A percentile compares a stretch with the other conserved stretches of the same genome.
phyloP scores from a whole-genome alignment of 2,329 filamentous ascomycete genomes.

The Sclerotinia minor region DNA sequence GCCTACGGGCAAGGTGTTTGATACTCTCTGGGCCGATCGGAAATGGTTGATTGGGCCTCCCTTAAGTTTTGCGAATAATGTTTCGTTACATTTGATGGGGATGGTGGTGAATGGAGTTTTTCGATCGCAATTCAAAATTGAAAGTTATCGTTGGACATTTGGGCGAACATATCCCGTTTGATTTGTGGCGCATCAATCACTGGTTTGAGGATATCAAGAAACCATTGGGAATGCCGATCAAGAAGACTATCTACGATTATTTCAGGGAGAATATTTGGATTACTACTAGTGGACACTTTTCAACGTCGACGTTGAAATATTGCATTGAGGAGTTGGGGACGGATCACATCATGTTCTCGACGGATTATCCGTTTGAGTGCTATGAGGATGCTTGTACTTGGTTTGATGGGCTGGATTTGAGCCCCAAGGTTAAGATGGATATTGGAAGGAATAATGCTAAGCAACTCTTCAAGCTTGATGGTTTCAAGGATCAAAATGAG shows the following conservation, averaged over 20 bases:
- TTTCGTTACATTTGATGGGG: conserved; percentile 57
- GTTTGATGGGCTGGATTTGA: conserved; percentile 46
- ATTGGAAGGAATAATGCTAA: conserved; percentile 51
- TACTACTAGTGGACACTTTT: conserved; percentile 58
- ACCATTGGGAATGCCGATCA: conserved; percentile 43
- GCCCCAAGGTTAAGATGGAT: conserved; percentile 43
- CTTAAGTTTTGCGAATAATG: conserved; percentile 58
- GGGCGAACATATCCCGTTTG: conserved; percentile 52
- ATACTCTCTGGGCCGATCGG: conserved; percentile 59
- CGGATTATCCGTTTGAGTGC: conserved; percentile 55
- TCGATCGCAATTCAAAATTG: conserved; percentile 49
- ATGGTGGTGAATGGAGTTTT: conserved; percentile 54
- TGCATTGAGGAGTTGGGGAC: conserved; percentile 51
- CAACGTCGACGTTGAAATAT: conserved; percentile 53
- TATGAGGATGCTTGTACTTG: conserved; percentile 47
- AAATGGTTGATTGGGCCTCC: conserved; percentile 62
- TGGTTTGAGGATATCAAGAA: conserved; percentile 58
- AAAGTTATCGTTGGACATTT: conserved; percentile 51
- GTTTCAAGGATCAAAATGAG: conserved; percentile 5
- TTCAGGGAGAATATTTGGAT: conserved; percentile 58
- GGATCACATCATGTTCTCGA: conserved; percentile 53
- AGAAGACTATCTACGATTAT: conserved; percentile 52
- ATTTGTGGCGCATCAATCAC: conserved; percentile 53
- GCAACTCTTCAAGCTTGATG: conserved; percentile 43
- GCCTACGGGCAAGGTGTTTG: conserved; percentile 56